Base-by-base conservation (phyloP, 495 filamentous ascomycete species). In the Daldinia concentrica region DNA sequence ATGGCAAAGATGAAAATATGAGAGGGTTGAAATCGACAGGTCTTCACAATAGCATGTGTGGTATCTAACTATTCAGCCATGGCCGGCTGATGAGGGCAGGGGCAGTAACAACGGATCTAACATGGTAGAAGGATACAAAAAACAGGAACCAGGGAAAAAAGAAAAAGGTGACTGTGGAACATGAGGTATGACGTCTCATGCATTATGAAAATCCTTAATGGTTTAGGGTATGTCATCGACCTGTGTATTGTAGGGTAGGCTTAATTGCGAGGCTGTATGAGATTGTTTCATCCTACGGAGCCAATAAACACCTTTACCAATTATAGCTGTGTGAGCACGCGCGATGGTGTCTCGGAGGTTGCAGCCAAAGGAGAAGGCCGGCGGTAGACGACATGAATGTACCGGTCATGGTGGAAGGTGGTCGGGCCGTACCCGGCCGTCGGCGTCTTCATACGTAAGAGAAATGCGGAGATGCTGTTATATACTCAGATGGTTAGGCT, bases 321-420 rank as follows among this genome's bases (percentile, higher is more conserved):
- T 27, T 26, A 41, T 41, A 55, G 19, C 5, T 51, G 24, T 36
- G 24, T 59, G 66, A 27, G 60, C 71, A 74, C 71, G 71, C 62
- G 71, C 51, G 17, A 64, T 74, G 15, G 14, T 74, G 71, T 74
- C 71, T 74, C 71, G 71, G 71, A 71, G 67, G 17, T 70, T 63
- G 36, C 54, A 60, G 27, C 62, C 11, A 66, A 74, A 74, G 58
- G 14, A 64, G 66, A 52, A 62, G 62, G 34, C 43, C 62, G 65
- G 57, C 39, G 66, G 14, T 29, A 62, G 60, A 54, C 17, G 54
- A 54, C 56, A 41, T 54, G n/a, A 11, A 11, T 12, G 15, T 4
- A 34, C 56, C 48, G 37, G 37, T 58, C 19, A 37, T 43, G 50
- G 62, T 51, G 19, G 54, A 68, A 51, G 32, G 24, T 66, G 30